Evolutionary conservation across 2,329 filamentous ascomycete genomes (phyloP), one percentile per base, ranked within the genome.

Genomic region (Rhynchosporium agropyri): DNA sequence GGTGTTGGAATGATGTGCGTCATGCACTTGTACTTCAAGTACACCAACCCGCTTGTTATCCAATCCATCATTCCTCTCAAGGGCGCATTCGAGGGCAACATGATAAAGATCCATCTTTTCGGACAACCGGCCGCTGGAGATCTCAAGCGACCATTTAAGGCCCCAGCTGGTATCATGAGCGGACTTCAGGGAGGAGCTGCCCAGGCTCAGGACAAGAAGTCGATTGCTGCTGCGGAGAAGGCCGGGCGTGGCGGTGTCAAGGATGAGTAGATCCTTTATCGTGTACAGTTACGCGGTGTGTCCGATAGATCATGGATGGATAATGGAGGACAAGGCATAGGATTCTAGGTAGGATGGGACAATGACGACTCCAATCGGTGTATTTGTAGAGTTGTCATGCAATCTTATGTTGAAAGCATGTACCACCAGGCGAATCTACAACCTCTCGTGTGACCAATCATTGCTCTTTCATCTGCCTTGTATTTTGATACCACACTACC

Each of bases 1-100:
- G 95, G 95, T 65, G 83, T 99, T 63, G 93, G 85, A 77, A 99
- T 99, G 93, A 98, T 99, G 94, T 87, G 79, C 66, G 91, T 97
- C 75, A 98, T 99, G 94, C 95, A 99, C 82, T 70, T 99, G 66
- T 99, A 98, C 88, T 90, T 99, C 84, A 93, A 97, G 79, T 99
- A 98, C 89, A 98, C 93, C 81, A 99, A 98, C 87, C 95, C 95
- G 48, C 90, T 99, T 58, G 83, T 97, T 74, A 97, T 99, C 81
- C 95, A 99, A 86, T 96, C 90, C 77, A 97, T 99, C 81, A 95
- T 99, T 76, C 95, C 95, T 40, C 83, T 98, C 79, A 99, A 99
- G 89, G 85, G 90, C 76, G 94, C 92, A 51, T 85, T 99, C 78
- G 95, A 99, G 84, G 85, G 89, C 80, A 98, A 97, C 84, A 83